Evolutionary conservation across 2,329 filamentous ascomycete genomes (phyloP).

Genomic region (Fusarium tuaranense): DNA sequence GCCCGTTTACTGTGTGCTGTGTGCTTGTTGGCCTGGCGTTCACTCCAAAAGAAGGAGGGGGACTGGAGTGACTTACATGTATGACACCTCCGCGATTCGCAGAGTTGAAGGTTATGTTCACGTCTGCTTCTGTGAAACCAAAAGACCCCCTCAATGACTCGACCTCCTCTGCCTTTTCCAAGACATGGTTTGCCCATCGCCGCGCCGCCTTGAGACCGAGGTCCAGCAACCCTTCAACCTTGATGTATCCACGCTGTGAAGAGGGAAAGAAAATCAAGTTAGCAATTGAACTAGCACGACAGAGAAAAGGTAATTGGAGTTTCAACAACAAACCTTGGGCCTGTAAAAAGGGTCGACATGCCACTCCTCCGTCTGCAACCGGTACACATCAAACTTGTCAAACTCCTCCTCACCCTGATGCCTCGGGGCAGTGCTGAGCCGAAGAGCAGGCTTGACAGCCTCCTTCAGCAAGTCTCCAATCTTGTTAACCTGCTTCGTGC

Average conservation of each 20-base stretch:
- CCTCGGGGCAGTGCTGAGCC: neutral
- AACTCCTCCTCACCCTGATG: neutral
- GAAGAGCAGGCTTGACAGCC: slow-evolving; percentile 14
- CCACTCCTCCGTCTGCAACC: slow-evolving; percentile 20
- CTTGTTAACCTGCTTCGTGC: slow-evolving; percentile 26
- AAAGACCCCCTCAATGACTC: neutral
- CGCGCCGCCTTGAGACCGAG: neutral
- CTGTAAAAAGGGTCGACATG: slow-evolving; percentile 1
- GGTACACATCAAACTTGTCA: slow-evolving; percentile 22
- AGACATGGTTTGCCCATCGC: neutral
- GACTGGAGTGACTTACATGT: slow-evolving; percentile 27
- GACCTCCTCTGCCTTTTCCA: neutral
- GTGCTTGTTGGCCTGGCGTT: neutral
- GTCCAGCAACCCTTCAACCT: neutral
- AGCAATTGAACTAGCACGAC: neutral
- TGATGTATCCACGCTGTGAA: slow-evolving; percentile 2
- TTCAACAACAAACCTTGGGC: slow-evolving; percentile 10
- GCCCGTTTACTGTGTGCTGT: slow-evolving; percentile 43
- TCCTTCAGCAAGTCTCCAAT: slow-evolving; percentile 41
- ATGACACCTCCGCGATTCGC: slow-evolving; percentile 19
- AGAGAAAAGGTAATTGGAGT: neutral
- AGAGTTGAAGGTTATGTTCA: neutral
- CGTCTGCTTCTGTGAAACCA: neutral
- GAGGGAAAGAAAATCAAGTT: neutral
- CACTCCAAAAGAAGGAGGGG: neutral